A percentile compares a stretch with the other conserved stretches of the same genome.
Evolutionary conservation across 75 land plant species (phyloP).

Genomic region (Selaginella tamariscina): DNA sequence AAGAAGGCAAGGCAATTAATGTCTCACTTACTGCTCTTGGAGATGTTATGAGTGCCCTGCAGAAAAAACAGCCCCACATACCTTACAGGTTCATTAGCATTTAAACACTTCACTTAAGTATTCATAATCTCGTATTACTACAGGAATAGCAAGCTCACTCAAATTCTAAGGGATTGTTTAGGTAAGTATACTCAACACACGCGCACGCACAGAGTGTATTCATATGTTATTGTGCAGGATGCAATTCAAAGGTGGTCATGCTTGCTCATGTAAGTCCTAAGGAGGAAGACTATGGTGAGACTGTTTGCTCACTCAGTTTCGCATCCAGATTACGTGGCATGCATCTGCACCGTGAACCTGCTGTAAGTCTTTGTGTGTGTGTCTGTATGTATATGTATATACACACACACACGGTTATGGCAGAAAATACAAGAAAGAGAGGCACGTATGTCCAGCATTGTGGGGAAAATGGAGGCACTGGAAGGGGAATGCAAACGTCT

Average conservation of each 20-base stretch:
- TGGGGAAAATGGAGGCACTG: slow-evolving; percentile 33
- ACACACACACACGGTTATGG: background rate
- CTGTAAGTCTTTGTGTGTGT: slow-evolving; percentile 21
- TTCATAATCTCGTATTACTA: slow-evolving; percentile 1
- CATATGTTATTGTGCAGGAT: slow-evolving; percentile 27
- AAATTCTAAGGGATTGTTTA: slow-evolving; percentile 65
- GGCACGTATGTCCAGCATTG: slow-evolving; percentile 30
- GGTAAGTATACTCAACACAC: slow-evolving; percentile 38
- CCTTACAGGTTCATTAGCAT: slow-evolving; percentile 53
- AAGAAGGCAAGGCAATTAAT: slow-evolving; percentile 85
- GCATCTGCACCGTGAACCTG: slow-evolving; percentile 36
- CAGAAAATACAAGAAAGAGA: slow-evolving; percentile 33
- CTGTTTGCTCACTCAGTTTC: slow-evolving; percentile 58
- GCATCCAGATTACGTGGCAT: slow-evolving; percentile 51
- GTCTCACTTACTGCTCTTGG: slow-evolving; percentile 83
- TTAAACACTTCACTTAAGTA: slow-evolving; percentile 1
- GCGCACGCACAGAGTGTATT: no score
- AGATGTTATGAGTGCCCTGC: slow-evolving; percentile 77
- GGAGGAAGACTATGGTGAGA: slow-evolving; percentile 62
- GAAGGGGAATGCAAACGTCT: slow-evolving; percentile 43
- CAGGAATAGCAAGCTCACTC: slow-evolving; percentile 95
- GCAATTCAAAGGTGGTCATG: slow-evolving; percentile 71
- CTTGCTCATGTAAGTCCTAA: slow-evolving; percentile 61
- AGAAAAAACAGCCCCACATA: slow-evolving; percentile 46
- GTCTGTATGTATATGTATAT: background rate